Evolutionary conservation across 352 stramenopile species (phyloP), one percentile per base, ranked within the genome.

Genomic region (Plasmopara viticola): DNA sequence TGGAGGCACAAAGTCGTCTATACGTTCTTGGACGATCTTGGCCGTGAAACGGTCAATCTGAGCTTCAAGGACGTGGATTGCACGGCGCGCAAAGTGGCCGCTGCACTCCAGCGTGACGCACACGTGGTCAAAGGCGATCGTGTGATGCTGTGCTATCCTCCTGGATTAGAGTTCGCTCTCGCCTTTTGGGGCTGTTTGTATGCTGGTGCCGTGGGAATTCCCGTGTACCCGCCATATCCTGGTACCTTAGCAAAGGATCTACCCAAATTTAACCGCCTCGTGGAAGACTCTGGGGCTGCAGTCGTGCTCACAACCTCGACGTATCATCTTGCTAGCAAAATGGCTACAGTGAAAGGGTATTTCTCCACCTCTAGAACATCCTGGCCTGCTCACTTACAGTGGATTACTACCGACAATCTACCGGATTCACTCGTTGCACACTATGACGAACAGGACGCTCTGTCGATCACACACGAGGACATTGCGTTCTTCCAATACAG

Each of bases 401-500:
- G 81, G 81, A 74, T 87, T 54, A 84, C 77, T 7, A 87, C 78
- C 0, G 76, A 93, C 56, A 61, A 61, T 45, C 58, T 90, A 13
- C 62, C 71, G 5, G 68, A 84, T 51, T 86, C 78, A 18, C 55
- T 74, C 13, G 64, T 65, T 9, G 47, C 44, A n/a, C 62, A 72
- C 10, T 89, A 84, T 56, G 64, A 84, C 44, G 72, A 67, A 15
- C 42, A 82, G 18, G 52, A 64, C 43, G 61, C 58, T 28, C 48
- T 82, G 28, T 58, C 62, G 15, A 47, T 85, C 10, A 75, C 60
- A 0, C 46, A 73, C n/a, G 44, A 73, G 3, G 82, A 92, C 39
- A 48, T 88, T 45, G 82, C 79, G 41, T 93, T 93, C 55, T 90
- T 93, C 55, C 82, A 93, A 61, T 93, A 93, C 62, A 88, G 73